Evolutionary conservation across 164 flowering plant species (phyloP).

Genomic region (Cinnamomum micranthum): DNA sequence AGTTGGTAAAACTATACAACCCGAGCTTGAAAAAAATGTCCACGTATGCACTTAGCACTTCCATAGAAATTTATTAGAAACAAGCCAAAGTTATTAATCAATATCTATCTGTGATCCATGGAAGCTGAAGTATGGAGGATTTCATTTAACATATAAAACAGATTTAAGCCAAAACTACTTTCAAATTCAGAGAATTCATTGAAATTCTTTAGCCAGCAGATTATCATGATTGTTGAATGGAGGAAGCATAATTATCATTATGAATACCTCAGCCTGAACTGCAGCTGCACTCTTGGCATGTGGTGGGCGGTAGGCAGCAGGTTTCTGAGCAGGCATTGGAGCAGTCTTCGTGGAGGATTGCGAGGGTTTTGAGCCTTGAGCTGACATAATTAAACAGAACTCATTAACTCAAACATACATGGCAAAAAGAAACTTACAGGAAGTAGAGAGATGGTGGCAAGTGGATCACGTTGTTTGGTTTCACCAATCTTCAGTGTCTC

Average conservation of each 20-base stretch:
- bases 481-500: conserved; percentile 20
- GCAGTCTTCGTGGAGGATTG: conserved; percentile 37
- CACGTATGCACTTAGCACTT: too few species aligned
- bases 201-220: background rate
- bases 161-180: background rate
- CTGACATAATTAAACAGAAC: conserved; percentile 26
- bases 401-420: conserved; percentile 6
- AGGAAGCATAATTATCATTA: background rate
- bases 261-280: conserved; percentile 69
- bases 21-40: too few species aligned
- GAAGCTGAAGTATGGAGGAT: background rate
- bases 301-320: conserved; percentile 97
- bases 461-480: conserved; percentile 18
- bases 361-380: conserved; percentile 51
- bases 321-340: conserved; percentile 57
- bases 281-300: conserved; percentile 77
- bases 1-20: too few species aligned
- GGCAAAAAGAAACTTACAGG: background rate
- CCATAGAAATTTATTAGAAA: too few species aligned
- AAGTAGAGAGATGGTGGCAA: background rate
- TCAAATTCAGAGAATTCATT: too few species aligned
- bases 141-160: background rate
- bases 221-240: background rate
- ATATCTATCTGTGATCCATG: too few species aligned
- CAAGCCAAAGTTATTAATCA: too few species aligned